Base-by-base conservation (phyloP, 2,329 filamentous ascomycete species). In the Dactylonectria estremocensis region DNA sequence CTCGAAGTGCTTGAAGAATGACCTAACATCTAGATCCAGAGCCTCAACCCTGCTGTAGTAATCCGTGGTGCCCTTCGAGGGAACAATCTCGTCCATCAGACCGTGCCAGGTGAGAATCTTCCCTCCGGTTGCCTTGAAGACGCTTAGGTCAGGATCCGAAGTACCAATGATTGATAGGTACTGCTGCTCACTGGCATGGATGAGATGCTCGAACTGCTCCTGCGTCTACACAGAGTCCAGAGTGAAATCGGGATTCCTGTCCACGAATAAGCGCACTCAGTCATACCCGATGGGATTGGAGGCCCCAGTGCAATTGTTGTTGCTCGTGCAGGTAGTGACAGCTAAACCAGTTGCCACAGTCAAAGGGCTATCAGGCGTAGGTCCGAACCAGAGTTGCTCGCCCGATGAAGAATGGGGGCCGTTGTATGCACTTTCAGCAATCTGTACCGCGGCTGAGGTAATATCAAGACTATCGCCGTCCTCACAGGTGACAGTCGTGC, bases 301-400 rank as follows among this genome's bases (percentile, higher is more conserved):
- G 13, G 20, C 46, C 46, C 11, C 46, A 14, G 46, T 49, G 46
- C 46, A 49, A 28, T 49, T 49, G 13, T 4, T 2, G 46, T 49
- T 49, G 46, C 11, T 11, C 46, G 20, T 49, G 20, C 46, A 49
- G 13, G 46, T 49, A 49, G 46, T 49, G 46, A 49, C 46, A 49
- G 46, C 46, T 16, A 49, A 49, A 49, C 20, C 46, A 49, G 46
- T 49, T 20, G 20, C 46, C 20, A 24, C 20, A 22, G 46, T 28
- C 46, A 49, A 20, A 14, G 46, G 46, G 46, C 46, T 49, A 14
- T 20, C 46, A 16, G 20, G 46, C 4, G 46, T 28, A 49, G 46
- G 46, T 49, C 46, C 46, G 46, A 49, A 49, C 46, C 46, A 28
- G 20, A 49, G 46, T 49, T 49, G 46, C 46, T 49, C 46, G 46